A percentile compares a stretch with the other conserved stretches of the same genome.
Conservation (phyloP, 2,329 filamentous ascomycete species). For the Ceratocystis cacaofunesta region DNA sequence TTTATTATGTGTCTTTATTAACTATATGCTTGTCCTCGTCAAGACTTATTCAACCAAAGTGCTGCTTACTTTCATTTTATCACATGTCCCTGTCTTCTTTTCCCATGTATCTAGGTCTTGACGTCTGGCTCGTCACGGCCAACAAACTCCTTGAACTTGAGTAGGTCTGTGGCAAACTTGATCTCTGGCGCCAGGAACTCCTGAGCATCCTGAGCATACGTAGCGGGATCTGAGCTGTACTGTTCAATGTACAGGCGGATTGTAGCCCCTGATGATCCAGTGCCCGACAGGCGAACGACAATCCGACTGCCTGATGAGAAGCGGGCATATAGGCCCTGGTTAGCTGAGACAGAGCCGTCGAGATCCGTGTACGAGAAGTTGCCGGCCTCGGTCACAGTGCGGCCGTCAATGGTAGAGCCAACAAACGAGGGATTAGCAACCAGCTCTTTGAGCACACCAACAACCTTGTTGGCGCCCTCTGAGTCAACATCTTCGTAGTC, state of each 20-base stretch:
- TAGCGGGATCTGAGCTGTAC: conserved; percentile 68
- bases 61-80: conserved; percentile 23
- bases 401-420: conserved; percentile 63
- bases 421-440: conserved; percentile 63
- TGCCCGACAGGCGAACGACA: conserved; percentile 87
- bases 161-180: conserved; percentile 63
- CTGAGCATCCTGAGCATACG: conserved; percentile 71
- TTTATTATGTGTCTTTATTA: not conserved
- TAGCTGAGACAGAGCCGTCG: conserved; percentile 88
- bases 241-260: conserved; percentile 97
- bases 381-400: conserved; percentile 75
- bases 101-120: conserved; percentile 49
- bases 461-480: conserved; percentile 80
- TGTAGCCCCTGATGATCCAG: conserved; percentile 85
- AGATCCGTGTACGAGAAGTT: conserved; percentile 98
- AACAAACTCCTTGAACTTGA: conserved; percentile 89
- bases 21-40: not conserved
- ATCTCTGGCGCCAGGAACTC: conserved; percentile 89
- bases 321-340: conserved; percentile 89
- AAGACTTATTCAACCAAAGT: conserved; percentile 29
- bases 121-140: conserved; percentile 89
- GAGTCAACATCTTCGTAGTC: conserved; percentile 94
- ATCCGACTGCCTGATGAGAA: conserved; percentile 93
- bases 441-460: conserved; percentile 63
- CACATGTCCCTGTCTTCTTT: not conserved